Base-by-base conservation (phyloP, 495 filamentous ascomycete genomes). In the Astrothelium macrocarpum region DNA sequence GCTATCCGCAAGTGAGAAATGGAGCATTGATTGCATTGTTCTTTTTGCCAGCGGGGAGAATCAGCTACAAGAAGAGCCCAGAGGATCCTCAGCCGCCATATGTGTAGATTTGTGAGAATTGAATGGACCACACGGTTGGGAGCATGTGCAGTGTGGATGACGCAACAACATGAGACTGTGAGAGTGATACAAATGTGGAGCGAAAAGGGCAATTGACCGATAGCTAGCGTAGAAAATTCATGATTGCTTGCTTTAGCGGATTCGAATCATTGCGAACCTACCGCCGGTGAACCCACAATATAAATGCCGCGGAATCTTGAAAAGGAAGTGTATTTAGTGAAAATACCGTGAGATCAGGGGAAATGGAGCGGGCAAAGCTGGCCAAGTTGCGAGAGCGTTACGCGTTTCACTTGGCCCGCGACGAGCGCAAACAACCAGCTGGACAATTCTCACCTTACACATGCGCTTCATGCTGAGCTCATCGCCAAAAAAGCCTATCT, bases 41-140 rank as follows among this genome's bases (percentile, higher is more conserved):
- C 69, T 79, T 80, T 63, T 60, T 78, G 61, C 77, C 77, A 1
- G 72, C 75, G 0, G 75, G 77, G 2, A 68, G 76, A 59, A 77
- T 80, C 53, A 70, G 74, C 26, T 78, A 78, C 68, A 71, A 71
- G 58, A 74, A 72, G 46, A 71, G 69, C 28, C 70, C 75, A 42
- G 70, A 59, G 23, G 73, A 75, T 65, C 62, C 70, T 32, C 77
- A 79, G 67, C 76, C 74, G 32, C 49, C 49, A 29, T 56, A 56
- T 16, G 20, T 56, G 49, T 56, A 56, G 49, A 11, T 28, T 29
- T 9, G 10, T 9, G 20, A 16, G 25, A 9, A 49, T 42, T 42
- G 36, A 10, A 42, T 42, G 36, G 36, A 1, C 10, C 18, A 42
- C 0, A 42, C 18, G 36, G 36, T 42, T 42, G 10, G n/a, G n/a